These are phyloP conservation scores for Coemansia sp. DNA, from an alignment of 192 early-diverging fungal species.

Conservation along the genomic window DNA sequence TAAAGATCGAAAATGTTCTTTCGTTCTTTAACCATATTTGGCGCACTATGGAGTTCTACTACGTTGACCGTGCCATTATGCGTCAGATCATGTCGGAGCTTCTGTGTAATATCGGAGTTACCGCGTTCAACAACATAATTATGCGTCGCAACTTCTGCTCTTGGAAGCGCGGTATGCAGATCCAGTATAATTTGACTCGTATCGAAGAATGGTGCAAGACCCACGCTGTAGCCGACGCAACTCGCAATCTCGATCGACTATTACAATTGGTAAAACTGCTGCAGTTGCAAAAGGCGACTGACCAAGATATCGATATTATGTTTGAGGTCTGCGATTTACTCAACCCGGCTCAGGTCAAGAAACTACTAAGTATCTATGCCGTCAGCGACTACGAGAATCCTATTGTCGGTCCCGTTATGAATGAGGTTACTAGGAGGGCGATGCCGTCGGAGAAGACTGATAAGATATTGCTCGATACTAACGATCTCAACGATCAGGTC, in stretches of 20 bases:
- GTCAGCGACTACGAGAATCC: slow-evolving; percentile 95
- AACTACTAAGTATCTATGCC: slow-evolving; percentile 92
- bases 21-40: slow-evolving; percentile 93
- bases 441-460: slow-evolving; percentile 88
- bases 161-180: slow-evolving; percentile 99
- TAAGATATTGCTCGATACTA: slow-evolving; percentile 85
- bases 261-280: slow-evolving; percentile 86
- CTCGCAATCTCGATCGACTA: slow-evolving; percentile 89
- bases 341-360: slow-evolving; percentile 96
- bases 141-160: slow-evolving; percentile 99
- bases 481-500: slow-evolving; percentile 60
- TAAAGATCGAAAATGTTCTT: slow-evolving; percentile 94
- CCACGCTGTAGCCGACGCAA: slow-evolving; percentile 88
- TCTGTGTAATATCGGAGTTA: slow-evolving; percentile 92
- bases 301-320: slow-evolving; percentile 95
- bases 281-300: slow-evolving; percentile 71
- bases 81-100: slow-evolving; percentile 95
- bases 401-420: slow-evolving; percentile 85
- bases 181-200: slow-evolving; percentile 97
- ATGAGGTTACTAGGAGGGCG: slow-evolving; percentile 84
- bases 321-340: slow-evolving; percentile 98
- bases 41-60: slow-evolving; percentile 97
- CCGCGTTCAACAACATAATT: slow-evolving; percentile 95
- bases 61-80: slow-evolving; percentile 89
- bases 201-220: slow-evolving; percentile 99